Conservation (phyloP, 2,329 filamentous ascomycete genomes). For the Shiraia sp. region DNA sequence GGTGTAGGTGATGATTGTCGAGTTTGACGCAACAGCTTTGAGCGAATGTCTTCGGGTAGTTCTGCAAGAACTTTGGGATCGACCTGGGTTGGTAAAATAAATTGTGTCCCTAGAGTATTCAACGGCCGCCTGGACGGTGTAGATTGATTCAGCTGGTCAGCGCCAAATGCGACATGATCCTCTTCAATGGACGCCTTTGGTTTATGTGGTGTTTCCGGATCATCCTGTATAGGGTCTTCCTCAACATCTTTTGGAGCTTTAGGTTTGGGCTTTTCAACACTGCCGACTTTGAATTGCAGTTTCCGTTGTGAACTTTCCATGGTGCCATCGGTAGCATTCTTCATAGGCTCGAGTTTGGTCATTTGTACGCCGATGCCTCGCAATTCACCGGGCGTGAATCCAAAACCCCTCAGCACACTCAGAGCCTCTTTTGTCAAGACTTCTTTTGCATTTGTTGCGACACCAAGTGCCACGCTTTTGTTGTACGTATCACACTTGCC, state of each 20-base stretch:
- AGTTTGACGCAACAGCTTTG: conserved; percentile 62
- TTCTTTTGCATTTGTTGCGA: conserved; percentile 77
- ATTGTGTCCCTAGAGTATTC: conserved; percentile 86
- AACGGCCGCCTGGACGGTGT: conserved; percentile 67
- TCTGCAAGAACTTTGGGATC: conserved; percentile 83
- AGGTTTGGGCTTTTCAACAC: conserved; percentile 36
- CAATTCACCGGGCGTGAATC: conserved; percentile 88
- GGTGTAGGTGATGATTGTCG: conserved; percentile 35
- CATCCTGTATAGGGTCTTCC: conserved; percentile 53
- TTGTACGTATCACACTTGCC: conserved; percentile 94
- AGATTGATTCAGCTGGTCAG: conserved; percentile 41
- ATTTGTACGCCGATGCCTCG: conserved; percentile 90
- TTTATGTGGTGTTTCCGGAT: conserved; percentile 47
- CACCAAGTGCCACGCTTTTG: conserved; percentile 80
- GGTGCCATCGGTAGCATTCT: conserved; percentile 55
- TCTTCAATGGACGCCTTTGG: conserved; percentile 23
- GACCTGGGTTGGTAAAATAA: conserved; percentile 81
- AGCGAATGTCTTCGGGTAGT: conserved; percentile 80
- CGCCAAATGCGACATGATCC: conserved; percentile 45
- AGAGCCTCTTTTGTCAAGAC: conserved; percentile 79
- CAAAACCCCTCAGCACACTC: conserved; percentile 79
- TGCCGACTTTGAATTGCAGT: conserved; percentile 69
- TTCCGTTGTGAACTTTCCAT: conserved; percentile 77
- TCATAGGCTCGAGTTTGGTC: conserved; percentile 86
- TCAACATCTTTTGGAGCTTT: conserved; percentile 23